Conservation (phyloP, 2,329 filamentous ascomycete genomes). For the Lachnellula willkommii region DNA sequence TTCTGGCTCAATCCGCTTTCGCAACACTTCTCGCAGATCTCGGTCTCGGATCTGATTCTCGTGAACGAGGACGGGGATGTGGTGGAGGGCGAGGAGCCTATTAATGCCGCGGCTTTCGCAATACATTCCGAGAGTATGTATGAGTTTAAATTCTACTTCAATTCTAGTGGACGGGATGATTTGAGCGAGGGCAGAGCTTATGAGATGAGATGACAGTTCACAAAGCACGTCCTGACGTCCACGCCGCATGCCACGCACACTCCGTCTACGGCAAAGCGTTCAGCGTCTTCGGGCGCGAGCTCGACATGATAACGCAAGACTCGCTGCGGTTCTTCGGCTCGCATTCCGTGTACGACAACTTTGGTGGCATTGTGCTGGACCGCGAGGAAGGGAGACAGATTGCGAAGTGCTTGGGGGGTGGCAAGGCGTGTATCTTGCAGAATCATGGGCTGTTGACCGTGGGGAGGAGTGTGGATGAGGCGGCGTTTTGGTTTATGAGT, state of each 20-base stretch:
- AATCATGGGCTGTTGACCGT: conserved; percentile 50
- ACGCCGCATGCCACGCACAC: conserved; percentile 53
- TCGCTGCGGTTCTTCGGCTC: conserved; percentile 47
- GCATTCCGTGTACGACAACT: conserved; percentile 36
- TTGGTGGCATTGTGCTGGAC: conserved; percentile 48
- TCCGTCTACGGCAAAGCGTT: conserved; percentile 55
- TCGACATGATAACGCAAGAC: conserved; percentile 46
- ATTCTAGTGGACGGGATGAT: background rate
- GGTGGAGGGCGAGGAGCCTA: conserved; percentile 53
- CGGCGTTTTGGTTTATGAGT: conserved; percentile 48
- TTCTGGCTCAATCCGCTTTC: conserved; percentile 59
- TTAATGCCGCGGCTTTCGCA: conserved; percentile 43
- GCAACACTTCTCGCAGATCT: conserved; percentile 56
- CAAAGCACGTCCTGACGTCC: conserved; percentile 50
- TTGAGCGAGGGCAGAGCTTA: background rate
- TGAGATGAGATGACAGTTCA: conserved; percentile 38
- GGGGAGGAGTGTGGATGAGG: conserved; percentile 41
- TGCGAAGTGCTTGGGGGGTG: conserved; percentile 40
- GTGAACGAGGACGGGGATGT: conserved; percentile 57
- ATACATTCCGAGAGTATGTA: conserved; percentile 39
- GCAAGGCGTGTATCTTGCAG: conserved; percentile 46
- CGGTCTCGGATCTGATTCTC: conserved; percentile 58
- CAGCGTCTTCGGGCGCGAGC: conserved; percentile 47
- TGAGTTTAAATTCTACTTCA: no score
- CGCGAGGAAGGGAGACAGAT: conserved; percentile 46